Evolutionary conservation across 148 eudicot genomes (phyloP).

Genomic region (Camellia granthamiana): DNA sequence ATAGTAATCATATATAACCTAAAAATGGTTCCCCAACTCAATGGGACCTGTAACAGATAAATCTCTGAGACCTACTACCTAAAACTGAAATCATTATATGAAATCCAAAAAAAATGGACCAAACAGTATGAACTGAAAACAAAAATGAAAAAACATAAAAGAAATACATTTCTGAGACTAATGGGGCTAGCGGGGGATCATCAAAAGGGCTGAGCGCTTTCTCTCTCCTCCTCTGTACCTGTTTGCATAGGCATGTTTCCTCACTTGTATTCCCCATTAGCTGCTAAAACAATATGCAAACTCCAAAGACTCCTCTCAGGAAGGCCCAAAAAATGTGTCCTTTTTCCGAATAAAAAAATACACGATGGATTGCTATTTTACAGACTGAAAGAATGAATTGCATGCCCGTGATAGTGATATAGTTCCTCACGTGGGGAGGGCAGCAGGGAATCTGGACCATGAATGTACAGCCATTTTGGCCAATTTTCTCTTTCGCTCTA

Average conservation of each 20-base stretch:
- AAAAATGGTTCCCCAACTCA: constrained; percentile 17
- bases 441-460: constrained; percentile 25
- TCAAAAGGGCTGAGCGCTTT: constrained; percentile 15
- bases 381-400: constrained; percentile 59
- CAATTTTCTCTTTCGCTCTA: constrained; percentile 23
- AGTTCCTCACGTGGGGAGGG: constrained; percentile 28
- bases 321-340: constrained; percentile 31
- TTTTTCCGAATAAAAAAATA: constrained; percentile 43
- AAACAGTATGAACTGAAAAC: not conserved
- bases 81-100: constrained; percentile 4
- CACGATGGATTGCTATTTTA: constrained; percentile 41
- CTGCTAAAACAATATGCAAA: constrained; percentile 22
- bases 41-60: constrained; percentile 23
- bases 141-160: constrained; percentile 3
- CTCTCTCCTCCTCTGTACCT: constrained; percentile 5
- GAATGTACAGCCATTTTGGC: constrained; percentile 24
- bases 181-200: constrained; percentile 12
- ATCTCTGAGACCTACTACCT: constrained; percentile 18
- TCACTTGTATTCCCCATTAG: constrained; percentile 24
- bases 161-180: constrained; percentile 9
- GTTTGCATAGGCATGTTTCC: constrained; percentile 18
- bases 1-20: constrained; percentile 18
- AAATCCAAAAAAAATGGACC: constrained; percentile 1
- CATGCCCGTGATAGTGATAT: constrained; percentile 36
- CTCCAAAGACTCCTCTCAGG: constrained; percentile 26